These are phyloP conservation scores for Starmerella bombicola DNA, from an alignment of 805 yeast species.

Conservation along the genomic window DNA sequence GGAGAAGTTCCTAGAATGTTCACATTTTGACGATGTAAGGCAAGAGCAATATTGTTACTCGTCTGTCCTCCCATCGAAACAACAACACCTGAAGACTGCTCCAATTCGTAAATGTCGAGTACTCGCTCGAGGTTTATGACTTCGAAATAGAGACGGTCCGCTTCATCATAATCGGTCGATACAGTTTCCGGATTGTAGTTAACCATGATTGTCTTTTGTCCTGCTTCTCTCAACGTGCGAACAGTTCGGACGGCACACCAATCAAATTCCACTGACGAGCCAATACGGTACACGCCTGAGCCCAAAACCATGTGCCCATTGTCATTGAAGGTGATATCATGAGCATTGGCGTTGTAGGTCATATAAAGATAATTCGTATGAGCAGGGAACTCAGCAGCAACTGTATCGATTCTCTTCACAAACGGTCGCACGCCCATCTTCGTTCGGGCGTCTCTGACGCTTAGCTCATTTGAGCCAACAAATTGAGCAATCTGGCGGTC, in stretches of 20 bases:
- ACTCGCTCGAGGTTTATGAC: constrained; percentile 89
- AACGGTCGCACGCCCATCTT: constrained; percentile 80
- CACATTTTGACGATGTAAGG: constrained; percentile 84
- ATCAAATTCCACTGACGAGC: constrained; percentile 97
- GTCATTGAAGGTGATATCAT: constrained; percentile 80
- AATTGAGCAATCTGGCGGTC: constrained; percentile 92
- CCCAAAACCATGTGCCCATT: constrained; percentile 93
- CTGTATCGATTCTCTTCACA: constrained; percentile 94
- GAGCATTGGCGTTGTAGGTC: constrained; percentile 83
- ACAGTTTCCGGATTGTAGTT: constrained; percentile 98
- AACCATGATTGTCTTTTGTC: constrained; percentile 86
- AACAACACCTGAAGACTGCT: constrained; percentile 80
- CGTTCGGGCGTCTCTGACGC: constrained; percentile 77
- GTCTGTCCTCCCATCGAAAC: constrained; percentile 99
- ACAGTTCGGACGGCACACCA: constrained; percentile 99
- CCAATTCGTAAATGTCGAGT: constrained; percentile 85
- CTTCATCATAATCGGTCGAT: constrained; percentile 97
- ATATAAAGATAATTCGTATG: constrained; percentile 85
- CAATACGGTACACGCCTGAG: constrained; percentile 97
- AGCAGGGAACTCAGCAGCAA: constrained; percentile 98
- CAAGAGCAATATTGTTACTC: constrained; percentile 88
- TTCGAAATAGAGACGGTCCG: constrained; percentile 91
- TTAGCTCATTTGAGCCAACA: constrained; percentile 79
- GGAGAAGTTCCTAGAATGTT: constrained; percentile 96
- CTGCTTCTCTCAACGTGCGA: constrained; percentile 77